Conservation (phyloP, 208 protist species). For the Wallacemonas collosoma region DNA sequence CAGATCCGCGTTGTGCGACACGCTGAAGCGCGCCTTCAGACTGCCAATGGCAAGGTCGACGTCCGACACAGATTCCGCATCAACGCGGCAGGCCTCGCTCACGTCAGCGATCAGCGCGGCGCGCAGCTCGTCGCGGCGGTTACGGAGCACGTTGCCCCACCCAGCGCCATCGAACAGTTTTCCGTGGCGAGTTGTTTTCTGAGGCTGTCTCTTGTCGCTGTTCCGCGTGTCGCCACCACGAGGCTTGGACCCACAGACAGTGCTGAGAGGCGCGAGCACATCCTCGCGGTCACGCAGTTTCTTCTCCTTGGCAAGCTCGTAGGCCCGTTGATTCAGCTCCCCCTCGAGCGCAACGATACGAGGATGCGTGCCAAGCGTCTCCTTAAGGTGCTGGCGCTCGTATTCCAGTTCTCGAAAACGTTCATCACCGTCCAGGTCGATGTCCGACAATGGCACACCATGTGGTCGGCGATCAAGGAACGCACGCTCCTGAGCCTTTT, state of each 20-base stretch:
- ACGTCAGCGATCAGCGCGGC: slow-evolving; percentile 13
- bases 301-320: slow-evolving; percentile 28
- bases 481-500: slow-evolving; percentile 18
- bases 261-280: slow-evolving; percentile 7
- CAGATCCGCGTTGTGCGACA: not conserved
- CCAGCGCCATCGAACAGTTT: not conserved
- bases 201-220: not conserved
- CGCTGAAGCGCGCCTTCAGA: not conserved
- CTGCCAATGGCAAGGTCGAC: slow-evolving; percentile 12
- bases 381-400: slow-evolving; percentile 2
- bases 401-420: slow-evolving; percentile 27
- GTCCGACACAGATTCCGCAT: not conserved
- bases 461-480: slow-evolving; percentile 36
- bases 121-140: not conserved
- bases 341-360: slow-evolving; percentile 29
- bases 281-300: slow-evolving; percentile 25
- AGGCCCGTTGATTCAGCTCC: slow-evolving; percentile 37
- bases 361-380: not conserved
- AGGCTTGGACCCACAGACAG: not conserved
- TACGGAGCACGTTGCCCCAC: slow-evolving; percentile 2
- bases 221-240: not conserved
- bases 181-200: not conserved
- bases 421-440: slow-evolving; percentile 17
- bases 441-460: slow-evolving; percentile 31
- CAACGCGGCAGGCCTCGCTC: slow-evolving; percentile 5